These are phyloP conservation scores for Sarcomyxa edulis DNA, from an alignment of 768 basidiomycete species.

Conservation along the genomic window DNA sequence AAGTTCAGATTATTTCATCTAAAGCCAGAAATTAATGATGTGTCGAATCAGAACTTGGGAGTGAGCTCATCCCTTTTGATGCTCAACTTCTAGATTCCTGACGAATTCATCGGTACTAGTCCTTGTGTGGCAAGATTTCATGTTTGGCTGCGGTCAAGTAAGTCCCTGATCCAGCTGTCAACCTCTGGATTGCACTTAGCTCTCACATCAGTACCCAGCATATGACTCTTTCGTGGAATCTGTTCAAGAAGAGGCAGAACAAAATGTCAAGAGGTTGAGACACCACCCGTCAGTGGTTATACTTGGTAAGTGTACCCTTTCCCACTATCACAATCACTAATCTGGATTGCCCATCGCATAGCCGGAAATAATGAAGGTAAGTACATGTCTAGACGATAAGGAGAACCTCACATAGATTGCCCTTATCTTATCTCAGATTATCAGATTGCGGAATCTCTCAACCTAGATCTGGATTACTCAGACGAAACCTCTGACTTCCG, in stretches of 20 bases:
- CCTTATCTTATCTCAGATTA: constrained; percentile 53
- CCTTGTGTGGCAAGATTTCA: constrained; percentile 96
- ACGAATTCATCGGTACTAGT: too few relatives aligned
- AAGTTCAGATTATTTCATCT: too few relatives aligned
- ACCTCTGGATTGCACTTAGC: constrained; percentile 1
- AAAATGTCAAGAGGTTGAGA: constrained; percentile 78
- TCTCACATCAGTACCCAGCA: constrained; percentile 67
- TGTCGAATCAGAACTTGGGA: constrained; percentile 52
- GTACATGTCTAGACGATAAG: not conserved
- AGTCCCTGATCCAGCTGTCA: constrained; percentile 7
- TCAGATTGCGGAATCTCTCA: constrained; percentile 75
- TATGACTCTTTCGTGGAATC: constrained; percentile 74
- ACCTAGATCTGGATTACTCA: constrained; percentile 78
- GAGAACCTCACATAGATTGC: not conserved
- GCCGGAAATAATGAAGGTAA: constrained; percentile 80
- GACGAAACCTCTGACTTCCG: constrained; percentile 84
- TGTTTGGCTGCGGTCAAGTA: constrained; percentile 93
- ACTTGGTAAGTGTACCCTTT: constrained; percentile 49
- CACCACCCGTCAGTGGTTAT: constrained; percentile 89
- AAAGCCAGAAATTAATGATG: not conserved
- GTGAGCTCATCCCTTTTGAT: constrained; percentile 38
- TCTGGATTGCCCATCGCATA: constrained; percentile 18
- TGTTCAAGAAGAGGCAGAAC: constrained; percentile 74
- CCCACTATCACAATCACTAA: not conserved
- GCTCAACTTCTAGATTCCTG: too few relatives aligned